Percentiles rank a stretch among this genome's conserved stretches.
Evolutionary conservation across 1,284 basidiomycete species (phyloP).

Genomic region (Cryptococcus sp.): DNA sequence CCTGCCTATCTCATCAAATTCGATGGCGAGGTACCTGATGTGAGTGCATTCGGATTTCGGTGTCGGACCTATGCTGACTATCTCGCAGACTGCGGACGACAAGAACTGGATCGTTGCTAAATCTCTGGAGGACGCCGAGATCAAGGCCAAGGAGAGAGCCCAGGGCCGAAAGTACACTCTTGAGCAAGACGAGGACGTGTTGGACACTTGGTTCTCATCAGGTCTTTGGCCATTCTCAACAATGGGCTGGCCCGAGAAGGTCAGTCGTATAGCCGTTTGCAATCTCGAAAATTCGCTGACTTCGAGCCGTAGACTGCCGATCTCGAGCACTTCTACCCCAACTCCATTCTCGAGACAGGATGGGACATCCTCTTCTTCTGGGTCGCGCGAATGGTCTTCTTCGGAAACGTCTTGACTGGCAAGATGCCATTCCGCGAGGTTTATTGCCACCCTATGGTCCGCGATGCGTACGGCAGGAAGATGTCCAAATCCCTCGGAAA

Average conservation of each 20-base stretch:
- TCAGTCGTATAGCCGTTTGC: constrained; percentile 41
- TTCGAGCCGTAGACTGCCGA: constrained; percentile 63
- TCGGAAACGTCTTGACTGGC: constrained; percentile 86
- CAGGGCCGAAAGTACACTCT: constrained; percentile 71
- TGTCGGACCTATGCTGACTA: neutral
- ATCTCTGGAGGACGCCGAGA: constrained; percentile 74
- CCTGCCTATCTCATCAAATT: constrained; percentile 93
- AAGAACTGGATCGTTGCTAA: constrained; percentile 91
- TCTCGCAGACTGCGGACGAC: constrained; percentile 63
- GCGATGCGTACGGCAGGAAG: constrained; percentile 96
- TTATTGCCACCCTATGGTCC: constrained; percentile 98
- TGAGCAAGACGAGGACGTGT: constrained; percentile 94
- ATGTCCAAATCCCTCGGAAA: constrained; percentile 99
- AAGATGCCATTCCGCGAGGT: constrained; percentile 95
- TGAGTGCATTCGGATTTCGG: constrained; percentile 51
- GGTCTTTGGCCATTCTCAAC: constrained; percentile 98
- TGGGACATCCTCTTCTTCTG: constrained; percentile 99
- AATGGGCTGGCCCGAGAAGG: constrained; percentile 93
- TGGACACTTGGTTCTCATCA: constrained; percentile 99
- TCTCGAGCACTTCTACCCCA: constrained; percentile 80
- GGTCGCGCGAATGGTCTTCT: constrained; percentile 98
- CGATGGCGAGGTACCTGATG: constrained; percentile 75
- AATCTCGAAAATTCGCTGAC: neutral
- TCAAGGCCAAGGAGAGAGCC: constrained; percentile 74
- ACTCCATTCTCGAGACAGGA: constrained; percentile 89